Evolutionary conservation across 208 protist genomes (phyloP).

Genomic region (Lotmaria passim): DNA sequence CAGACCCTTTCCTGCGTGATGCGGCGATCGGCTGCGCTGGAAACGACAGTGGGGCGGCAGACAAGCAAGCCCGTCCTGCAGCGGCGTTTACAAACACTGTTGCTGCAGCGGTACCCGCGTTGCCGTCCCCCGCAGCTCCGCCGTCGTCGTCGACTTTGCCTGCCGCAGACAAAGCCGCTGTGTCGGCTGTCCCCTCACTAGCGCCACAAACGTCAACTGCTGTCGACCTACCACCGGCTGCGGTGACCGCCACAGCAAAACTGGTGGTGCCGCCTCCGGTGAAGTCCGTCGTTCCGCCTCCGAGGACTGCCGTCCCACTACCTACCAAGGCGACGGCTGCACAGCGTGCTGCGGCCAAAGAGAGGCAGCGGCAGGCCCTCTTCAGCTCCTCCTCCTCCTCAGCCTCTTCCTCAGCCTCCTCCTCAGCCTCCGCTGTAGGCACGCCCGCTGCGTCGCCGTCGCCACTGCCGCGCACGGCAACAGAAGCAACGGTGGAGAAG

Average conservation of each 20-base stretch:
- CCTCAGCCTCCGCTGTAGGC: conserved; percentile 12
- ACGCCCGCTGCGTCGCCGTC: conserved; percentile 2
- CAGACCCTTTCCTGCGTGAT: conserved; percentile 51
- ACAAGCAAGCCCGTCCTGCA: neutral
- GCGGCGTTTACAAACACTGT: neutral
- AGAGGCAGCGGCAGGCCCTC: conserved; percentile 14
- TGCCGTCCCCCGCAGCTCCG: neutral
- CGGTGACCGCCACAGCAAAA: neutral
- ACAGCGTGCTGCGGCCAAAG: conserved; percentile 12
- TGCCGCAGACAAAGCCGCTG: neutral
- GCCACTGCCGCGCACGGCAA: neutral
- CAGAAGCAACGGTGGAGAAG: neutral
- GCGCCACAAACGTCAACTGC: neutral
- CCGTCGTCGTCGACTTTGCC: neutral
- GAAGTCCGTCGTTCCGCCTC: conserved; percentile 19
- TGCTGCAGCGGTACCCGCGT: conserved; percentile 1
- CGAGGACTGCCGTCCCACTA: conserved; percentile 12
- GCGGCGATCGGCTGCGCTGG: conserved; percentile 48
- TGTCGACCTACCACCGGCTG: too few species aligned
- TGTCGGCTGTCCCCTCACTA: neutral
- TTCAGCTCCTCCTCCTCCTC: conserved; percentile 42
- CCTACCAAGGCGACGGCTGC: conserved; percentile 1
- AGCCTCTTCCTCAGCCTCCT: conserved; percentile 16
- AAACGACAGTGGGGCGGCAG: neutral
- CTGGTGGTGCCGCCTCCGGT: conserved; percentile 3